Base-by-base conservation (phyloP, 129 eudicot genomes). In the Lactuca saligna region DNA sequence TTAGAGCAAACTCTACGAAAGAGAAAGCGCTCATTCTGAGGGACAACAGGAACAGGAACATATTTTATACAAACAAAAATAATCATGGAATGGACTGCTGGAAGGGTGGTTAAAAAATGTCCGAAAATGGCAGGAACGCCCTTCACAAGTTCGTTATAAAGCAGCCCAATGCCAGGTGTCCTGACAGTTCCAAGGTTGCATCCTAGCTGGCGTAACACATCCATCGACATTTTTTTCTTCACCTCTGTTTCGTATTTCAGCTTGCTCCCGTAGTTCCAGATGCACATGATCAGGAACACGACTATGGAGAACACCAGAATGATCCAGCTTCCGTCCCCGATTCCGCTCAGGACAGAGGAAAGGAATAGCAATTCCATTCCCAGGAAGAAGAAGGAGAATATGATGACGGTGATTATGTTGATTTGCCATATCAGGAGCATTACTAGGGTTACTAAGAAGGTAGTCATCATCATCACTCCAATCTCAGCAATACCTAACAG, bases 391-490 rank as follows among this genome's bases (percentile, higher is more conserved):
- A 89, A 39, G 20, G 76, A 77, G 76, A 93, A 93, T 68, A 82
- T 70, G 78, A 89, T 66, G 66, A 89, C 96, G 13, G 80, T 65
- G 5, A 77, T 11, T 51, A 89, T 78, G 79, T 89, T 83, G 75
- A 81, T 85, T 80, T 93, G 98, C 98, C 98, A 93, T 77, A 93
- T 93, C 5, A 93, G 98, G 64, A 93, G 91, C 98, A 93, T 93
- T 57, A 93, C 95, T 50, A 93, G 85, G 20, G 94, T 87, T 70
- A 93, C 98, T 79, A 93, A 81, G 72, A 84, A 68, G 13, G 98
- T 93, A 51, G 91, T 84, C 95, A 87, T 81, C 92, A 86, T 89
- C 98, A 93, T 93, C 42, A 93, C 96, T 69, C 96, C 98, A 16
- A 89, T 80, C 75, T 93, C 98, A 60, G 87, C 98, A 57, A 89